Conservation (phyloP, 179 eudicot genomes). For the Silene coronaria region DNA sequence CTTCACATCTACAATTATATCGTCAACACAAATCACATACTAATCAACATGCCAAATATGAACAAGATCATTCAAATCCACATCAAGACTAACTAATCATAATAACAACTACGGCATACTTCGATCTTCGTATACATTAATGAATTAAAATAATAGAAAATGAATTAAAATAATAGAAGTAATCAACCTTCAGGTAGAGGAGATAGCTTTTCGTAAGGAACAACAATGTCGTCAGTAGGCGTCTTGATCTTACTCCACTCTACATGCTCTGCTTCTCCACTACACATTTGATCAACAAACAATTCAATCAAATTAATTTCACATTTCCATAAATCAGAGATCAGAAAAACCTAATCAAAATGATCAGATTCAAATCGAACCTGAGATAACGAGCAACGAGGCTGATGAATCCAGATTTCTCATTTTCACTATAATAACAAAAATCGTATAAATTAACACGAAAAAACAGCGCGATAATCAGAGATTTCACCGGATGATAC, state of each 20-base stretch:
- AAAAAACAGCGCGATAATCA: neutral
- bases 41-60: no score
- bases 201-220: constrained; percentile 70
- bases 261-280: constrained; percentile 83
- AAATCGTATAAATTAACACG: constrained; percentile 5
- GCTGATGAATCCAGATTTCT: constrained; percentile 94
- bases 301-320: neutral
- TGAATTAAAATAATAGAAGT: neutral
- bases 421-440: constrained; percentile 60
- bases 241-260: constrained; percentile 99
- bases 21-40: neutral
- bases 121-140: no score
- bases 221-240: constrained; percentile 91
- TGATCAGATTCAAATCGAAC: constrained; percentile 20
- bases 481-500: constrained; percentile 8
- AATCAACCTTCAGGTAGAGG: constrained; percentile 64
- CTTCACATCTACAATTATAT: neutral
- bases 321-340: neutral
- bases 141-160: neutral
- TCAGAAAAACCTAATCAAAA: neutral
- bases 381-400: constrained; percentile 89
- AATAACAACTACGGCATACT: no score
- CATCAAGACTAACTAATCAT: neutral
- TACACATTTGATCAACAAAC: constrained; percentile 19
- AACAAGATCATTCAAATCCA: constrained; percentile 7